Conservation (phyloP, 257 asterid species). For the Nicotiana attenuata region DNA sequence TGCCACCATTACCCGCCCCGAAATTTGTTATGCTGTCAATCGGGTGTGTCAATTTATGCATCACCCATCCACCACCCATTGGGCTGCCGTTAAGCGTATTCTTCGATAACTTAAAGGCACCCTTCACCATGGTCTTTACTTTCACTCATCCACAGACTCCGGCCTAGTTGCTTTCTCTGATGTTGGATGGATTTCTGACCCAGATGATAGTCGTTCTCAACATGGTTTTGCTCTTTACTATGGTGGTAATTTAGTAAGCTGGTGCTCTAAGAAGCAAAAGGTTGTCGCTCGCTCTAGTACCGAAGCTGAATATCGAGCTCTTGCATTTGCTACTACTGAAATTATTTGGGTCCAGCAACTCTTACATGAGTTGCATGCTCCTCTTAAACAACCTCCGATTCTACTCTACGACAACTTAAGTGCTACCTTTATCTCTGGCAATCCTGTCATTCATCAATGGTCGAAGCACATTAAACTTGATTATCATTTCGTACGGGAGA, state of each 20-base stretch:
- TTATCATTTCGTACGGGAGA: neutral
- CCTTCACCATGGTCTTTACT: neutral
- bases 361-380: neutral
- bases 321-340: neutral
- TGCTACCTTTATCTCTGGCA: neutral
- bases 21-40: neutral
- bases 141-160: neutral
- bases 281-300: neutral
- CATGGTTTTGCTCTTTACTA: neutral
- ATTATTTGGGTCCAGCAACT: neutral
- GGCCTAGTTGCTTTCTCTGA: neutral
- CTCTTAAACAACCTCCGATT: neutral
- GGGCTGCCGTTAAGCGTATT: neutral
- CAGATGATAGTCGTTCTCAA: neutral
- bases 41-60: neutral
- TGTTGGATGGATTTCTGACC: neutral
- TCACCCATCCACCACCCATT: neutral
- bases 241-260: neutral
- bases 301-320: neutral
- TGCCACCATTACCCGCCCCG: neutral
- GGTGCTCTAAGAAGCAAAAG: neutral
- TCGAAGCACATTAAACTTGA: neutral
- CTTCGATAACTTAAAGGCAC: neutral
- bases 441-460: neutral
- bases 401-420: neutral